A percentile compares a stretch with the other conserved stretches of the same genome.
Evolutionary conservation across 1,284 basidiomycete genomes (phyloP).

Genomic region (Ustilago bromivora): DNA sequence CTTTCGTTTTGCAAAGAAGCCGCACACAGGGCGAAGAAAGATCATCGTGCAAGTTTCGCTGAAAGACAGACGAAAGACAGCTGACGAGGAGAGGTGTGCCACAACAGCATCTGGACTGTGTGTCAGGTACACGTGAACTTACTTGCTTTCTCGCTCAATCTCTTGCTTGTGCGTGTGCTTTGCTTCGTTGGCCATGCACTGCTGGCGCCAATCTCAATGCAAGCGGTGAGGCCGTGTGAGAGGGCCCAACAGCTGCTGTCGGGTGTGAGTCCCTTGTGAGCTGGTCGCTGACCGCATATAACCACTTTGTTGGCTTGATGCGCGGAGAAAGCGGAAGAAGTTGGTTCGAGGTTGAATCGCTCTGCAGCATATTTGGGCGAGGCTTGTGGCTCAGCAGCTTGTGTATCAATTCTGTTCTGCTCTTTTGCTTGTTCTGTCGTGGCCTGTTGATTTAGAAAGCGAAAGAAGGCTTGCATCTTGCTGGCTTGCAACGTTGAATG

Average conservation of each 20-base stretch:
- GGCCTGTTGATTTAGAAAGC: too few relatives aligned
- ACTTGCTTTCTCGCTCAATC: not conserved
- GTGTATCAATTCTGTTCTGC: not conserved
- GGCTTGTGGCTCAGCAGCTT: constrained; percentile 6
- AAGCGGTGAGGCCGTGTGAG: constrained; percentile 22
- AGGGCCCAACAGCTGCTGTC: not conserved
- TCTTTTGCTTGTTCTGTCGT: not conserved
- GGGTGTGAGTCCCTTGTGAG: not conserved
- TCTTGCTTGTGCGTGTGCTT: not conserved
- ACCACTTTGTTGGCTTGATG: not conserved
- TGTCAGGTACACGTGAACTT: not conserved
- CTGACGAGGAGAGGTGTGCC: not conserved
- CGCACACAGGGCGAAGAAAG: too few relatives aligned
- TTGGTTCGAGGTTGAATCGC: not conserved
- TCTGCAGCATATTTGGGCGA: not conserved
- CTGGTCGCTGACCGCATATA: constrained; percentile 9
- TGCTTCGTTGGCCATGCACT: constrained; percentile 16
- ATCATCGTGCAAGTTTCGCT: not conserved
- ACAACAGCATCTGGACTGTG: not conserved
- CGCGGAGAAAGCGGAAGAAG: not conserved
- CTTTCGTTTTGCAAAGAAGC: too few relatives aligned
- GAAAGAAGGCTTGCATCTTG: not conserved
- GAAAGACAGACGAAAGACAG: not conserved
- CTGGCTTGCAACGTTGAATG: too few relatives aligned
- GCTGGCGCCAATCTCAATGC: constrained; percentile 22